A percentile compares a stretch with the other conserved stretches of the same genome.
Evolutionary conservation across 1,284 basidiomycete species (phyloP).

Genomic region (Athelia psychrophila): DNA sequence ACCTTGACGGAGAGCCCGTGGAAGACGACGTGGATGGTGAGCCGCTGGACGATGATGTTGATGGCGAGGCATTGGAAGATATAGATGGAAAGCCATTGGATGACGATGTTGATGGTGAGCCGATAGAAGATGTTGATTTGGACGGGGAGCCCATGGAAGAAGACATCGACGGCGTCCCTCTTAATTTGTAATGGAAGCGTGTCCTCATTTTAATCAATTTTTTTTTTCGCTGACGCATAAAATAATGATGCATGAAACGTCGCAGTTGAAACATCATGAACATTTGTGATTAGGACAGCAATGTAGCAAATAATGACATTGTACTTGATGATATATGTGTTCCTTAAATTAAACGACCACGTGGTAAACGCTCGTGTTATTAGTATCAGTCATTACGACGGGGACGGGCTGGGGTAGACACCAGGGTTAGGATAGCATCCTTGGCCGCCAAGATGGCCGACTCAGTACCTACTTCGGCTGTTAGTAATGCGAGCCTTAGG

Average conservation of each 20-base stretch:
- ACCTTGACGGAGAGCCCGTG: conserved; percentile 50
- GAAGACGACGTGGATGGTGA: conserved; percentile 43
- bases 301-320: not conserved
- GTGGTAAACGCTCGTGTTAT: not conserved
- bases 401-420: conserved; percentile 41
- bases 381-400: conserved; percentile 27
- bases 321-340: conserved; percentile 1
- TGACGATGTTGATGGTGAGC: conserved; percentile 33
- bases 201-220: not conserved
- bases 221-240: not conserved
- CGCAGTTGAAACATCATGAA: not conserved
- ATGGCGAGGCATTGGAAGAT: conserved; percentile 25
- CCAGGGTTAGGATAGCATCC: conserved; percentile 76
- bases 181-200: conserved; percentile 21
- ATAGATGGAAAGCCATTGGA: conserved; percentile 8
- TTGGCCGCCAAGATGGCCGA: conserved; percentile 72
- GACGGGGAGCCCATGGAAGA: conserved; percentile 51
- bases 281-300: not conserved
- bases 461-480: conserved; percentile 56
- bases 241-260: not conserved
- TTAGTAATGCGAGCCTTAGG: conserved; percentile 2
- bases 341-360: conserved; percentile 1
- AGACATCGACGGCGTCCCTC: conserved; percentile 39
- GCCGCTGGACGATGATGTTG: conserved; percentile 31
- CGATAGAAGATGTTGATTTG: conserved; percentile 39